Percentiles rank a stretch among this genome's conserved stretches.
phyloP scores from a whole-genome alignment of 192 early-diverging fungal species.

The Coemansia sp. region DNA sequence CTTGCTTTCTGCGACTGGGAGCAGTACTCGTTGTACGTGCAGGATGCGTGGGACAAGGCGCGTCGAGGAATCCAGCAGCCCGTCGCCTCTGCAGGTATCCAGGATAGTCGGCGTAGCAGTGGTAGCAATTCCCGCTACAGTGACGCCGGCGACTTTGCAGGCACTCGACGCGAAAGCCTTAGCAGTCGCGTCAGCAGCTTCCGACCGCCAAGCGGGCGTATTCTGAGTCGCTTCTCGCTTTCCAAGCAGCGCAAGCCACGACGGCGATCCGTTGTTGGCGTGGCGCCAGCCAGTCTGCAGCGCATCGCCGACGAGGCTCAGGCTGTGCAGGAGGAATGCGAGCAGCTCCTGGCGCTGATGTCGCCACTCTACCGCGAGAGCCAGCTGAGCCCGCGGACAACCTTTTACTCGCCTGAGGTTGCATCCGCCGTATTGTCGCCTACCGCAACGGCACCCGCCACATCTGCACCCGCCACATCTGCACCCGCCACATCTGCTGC shows the following conservation, averaged over 20 bases:
- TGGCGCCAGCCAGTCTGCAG: conserved; percentile 51
- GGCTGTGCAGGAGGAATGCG: conserved; percentile 40
- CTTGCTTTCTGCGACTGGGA: conserved; percentile 56
- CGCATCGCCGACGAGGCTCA: conserved; percentile 50
- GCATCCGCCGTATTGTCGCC: background rate
- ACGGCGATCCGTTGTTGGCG: conserved; percentile 48
- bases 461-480: conserved; percentile 1
- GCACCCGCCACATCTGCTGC: conserved; percentile 5
- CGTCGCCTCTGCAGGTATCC: conserved; percentile 3
- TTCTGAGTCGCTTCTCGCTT: conserved; percentile 33
- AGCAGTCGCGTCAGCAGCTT: conserved; percentile 24
- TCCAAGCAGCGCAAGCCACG: conserved; percentile 45
- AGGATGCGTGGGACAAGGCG: conserved; percentile 54
- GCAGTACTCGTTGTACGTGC: conserved; percentile 55
- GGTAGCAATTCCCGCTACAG: conserved; percentile 1
- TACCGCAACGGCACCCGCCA: background rate
- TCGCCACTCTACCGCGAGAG: conserved; percentile 47
- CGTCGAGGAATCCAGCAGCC: conserved; percentile 43
- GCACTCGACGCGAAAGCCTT: conserved; percentile 18
- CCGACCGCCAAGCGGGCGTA: conserved; percentile 6
- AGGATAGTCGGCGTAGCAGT: conserved; percentile 35
- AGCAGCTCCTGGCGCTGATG: conserved; percentile 46
- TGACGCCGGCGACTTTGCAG: conserved; percentile 4
- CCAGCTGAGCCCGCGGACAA: conserved; percentile 28
- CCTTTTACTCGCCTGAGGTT: conserved; percentile 13